These are phyloP conservation scores for Aphanomyces astaci DNA, from an alignment of 352 stramenopile genomes.

Conservation along the genomic window DNA sequence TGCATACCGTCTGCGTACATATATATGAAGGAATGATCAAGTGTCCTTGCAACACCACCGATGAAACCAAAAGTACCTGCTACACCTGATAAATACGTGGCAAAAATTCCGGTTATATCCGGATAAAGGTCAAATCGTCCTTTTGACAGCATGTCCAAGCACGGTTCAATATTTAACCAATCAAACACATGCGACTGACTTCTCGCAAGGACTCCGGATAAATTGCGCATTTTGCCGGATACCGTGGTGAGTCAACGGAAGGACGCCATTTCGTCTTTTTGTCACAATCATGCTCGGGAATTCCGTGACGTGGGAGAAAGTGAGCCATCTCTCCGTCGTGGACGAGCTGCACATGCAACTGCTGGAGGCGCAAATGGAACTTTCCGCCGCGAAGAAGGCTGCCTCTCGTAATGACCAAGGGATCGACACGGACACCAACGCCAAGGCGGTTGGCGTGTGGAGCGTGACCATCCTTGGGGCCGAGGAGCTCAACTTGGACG, in stretches of 20 bases:
- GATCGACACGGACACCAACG: conserved; percentile 48
- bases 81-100: too few species aligned
- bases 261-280: background rate
- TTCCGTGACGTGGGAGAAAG: conserved; percentile 71
- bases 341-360: conserved; percentile 64
- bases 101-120: too few species aligned
- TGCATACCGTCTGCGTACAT: too few species aligned
- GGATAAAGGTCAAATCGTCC: too few species aligned
- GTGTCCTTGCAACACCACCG: too few species aligned
- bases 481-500: conserved; percentile 29
- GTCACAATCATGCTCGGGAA: conserved; percentile 31
- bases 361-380: conserved; percentile 54
- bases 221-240: background rate
- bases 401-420: conserved; percentile 66
- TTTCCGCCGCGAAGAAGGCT: conserved; percentile 32
- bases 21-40: too few species aligned
- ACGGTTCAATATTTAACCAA: background rate
- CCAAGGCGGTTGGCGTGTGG: conserved; percentile 46
- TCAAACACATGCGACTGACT: background rate
- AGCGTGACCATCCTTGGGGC: conserved; percentile 44
- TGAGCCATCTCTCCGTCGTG: conserved; percentile 52
- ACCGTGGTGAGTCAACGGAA: background rate
- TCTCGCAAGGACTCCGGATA: background rate
- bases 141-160: too few species aligned
- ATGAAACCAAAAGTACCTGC: too few species aligned